Percentiles rank a stretch among this genome's conserved stretches.
These are phyloP conservation scores for Diaporthe sp. DNA, from an alignment of 2,329 filamentous ascomycete genomes.

Conservation along the genomic window DNA sequence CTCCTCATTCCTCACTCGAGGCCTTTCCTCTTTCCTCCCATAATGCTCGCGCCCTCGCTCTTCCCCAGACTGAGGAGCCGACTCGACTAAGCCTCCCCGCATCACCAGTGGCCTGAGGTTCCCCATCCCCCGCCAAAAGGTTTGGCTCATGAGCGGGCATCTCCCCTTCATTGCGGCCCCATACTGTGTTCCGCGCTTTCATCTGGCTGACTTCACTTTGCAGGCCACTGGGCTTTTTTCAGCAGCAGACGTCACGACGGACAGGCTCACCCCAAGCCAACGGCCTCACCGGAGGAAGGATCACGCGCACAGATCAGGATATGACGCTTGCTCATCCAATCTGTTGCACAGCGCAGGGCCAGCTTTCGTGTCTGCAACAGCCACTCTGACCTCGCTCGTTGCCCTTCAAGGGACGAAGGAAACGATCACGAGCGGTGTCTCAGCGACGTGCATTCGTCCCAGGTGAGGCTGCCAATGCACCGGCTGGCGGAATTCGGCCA, in stretches of 20 bases:
- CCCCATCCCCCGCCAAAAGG: conserved; percentile 29
- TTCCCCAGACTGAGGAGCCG: conserved; percentile 37
- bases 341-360: conserved; percentile 4
- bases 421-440: not conserved
- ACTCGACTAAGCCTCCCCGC: conserved; percentile 31
- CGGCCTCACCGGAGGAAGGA: conserved; percentile 8
- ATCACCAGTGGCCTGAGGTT: conserved; percentile 20
- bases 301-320: conserved; percentile 29
- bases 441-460: not conserved
- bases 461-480: not conserved
- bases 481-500: too few relatives aligned
- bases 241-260: conserved; percentile 30
- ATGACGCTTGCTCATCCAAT: conserved; percentile 31
- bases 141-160: not conserved
- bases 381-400: not conserved
- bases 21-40: conserved; percentile 31
- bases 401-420: not conserved
- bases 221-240: conserved; percentile 27
- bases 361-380: conserved; percentile 4
- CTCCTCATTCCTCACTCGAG: conserved; percentile 35
- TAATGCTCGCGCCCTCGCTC: conserved; percentile 24
- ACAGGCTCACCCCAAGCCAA: conserved; percentile 38
- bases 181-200: not conserved
- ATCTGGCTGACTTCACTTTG: conserved; percentile 23
- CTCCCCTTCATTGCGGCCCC: not conserved